Evolutionary conservation across 805 yeast genomes (phyloP), one percentile per base, ranked within the genome.

Genomic region (Komagataella pastoris): DNA sequence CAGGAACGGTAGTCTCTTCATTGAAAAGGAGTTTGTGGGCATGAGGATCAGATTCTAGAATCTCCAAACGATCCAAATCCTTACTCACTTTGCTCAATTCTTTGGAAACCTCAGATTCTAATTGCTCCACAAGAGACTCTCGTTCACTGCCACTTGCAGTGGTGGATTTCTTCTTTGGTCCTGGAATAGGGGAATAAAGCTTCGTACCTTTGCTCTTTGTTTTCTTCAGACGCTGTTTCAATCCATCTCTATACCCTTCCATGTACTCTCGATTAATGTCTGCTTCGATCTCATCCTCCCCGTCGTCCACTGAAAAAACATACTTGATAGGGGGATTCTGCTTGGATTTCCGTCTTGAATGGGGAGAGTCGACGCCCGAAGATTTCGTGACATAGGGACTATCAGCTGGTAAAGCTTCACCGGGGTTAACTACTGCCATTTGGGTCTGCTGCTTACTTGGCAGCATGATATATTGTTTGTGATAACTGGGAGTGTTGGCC

Each of bases 301-400:
- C 88, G 63, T 88, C 96, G 61, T 88, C 96, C 0, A 87, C 95
- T 43, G 89, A 81, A 62, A 82, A 88, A 0, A 85, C 70, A 52
- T 67, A 68, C 51, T 61, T 63, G 2, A 65, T 52, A 3, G 65
- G 59, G 2, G 67, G 58, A 21, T 62, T 61, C 47, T 63, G 64
- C 47, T 46, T 46, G 21, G 24, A 46, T 30, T 30, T 30, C n/a
- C 40, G 40, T 30, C 14, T 30, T 30, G 40, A 30, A 30, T 30
- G 40, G 8, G 40, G 40, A 8, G 40, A 30, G 40, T 30, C 40
- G 8, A 30, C n/a, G 3, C 40, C 40, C 14, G 40, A 30, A 8
- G 40, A 14, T 10, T 30, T 30, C 14, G 14, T 30, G 40, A 14
- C n/a, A 30, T 14, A 10, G 14, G 40, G 6, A 30, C 14, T 14